Evolutionary conservation across 176 grass and related monocot genomes (phyloP).

Genomic region (Aegilops umbellulata): DNA sequence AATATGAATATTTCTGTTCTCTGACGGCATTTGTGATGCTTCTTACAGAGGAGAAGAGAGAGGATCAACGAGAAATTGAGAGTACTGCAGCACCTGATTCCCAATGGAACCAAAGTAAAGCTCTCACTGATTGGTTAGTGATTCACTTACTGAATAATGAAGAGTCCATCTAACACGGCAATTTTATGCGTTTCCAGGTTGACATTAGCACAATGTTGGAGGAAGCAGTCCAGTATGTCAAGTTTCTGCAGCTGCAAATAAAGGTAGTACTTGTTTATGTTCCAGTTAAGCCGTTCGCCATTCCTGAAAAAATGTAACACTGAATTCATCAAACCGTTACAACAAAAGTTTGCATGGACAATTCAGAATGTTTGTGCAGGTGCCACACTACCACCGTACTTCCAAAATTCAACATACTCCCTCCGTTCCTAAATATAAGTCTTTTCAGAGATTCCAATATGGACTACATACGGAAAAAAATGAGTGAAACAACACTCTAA

Average conservation of each 20-base stretch:
- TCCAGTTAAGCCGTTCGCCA: not conserved
- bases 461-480: no score
- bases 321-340: not conserved
- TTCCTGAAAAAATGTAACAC: not conserved
- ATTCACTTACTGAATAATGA: not conserved
- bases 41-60: constrained; percentile 37
- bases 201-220: constrained; percentile 55
- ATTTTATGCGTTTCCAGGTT: constrained; percentile 27
- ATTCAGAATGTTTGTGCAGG: not conserved
- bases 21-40: constrained; percentile 1
- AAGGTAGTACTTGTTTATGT: constrained; percentile 15
- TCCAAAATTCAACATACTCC: not conserved
- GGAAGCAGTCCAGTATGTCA: constrained; percentile 49
- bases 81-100: constrained; percentile 37
- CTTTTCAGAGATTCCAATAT: no score
- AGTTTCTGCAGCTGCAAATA: constrained; percentile 49
- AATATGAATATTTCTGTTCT: not conserved
- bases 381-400: not conserved
- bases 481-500: no score
- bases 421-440: no score
- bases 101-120: constrained; percentile 46
- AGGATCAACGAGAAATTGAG: constrained; percentile 40
- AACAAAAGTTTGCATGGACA: not conserved
- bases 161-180: not conserved
- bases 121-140: not conserved